These are phyloP conservation scores for Symmetrospora coprosmae DNA, from an alignment of 768 basidiomycete genomes.

Conservation along the genomic window DNA sequence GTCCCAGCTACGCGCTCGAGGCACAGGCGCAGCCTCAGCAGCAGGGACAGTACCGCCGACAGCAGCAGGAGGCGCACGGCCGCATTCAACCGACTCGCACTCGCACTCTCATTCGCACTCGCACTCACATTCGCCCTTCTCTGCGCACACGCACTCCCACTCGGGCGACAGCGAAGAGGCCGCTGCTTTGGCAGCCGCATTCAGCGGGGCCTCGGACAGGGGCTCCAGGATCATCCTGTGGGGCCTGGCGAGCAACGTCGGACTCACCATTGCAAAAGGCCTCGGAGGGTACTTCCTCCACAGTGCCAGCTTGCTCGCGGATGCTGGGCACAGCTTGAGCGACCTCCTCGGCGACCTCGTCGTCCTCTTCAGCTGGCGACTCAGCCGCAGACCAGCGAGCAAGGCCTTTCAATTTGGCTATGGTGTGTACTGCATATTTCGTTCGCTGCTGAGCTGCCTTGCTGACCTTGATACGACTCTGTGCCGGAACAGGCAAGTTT, in stretches of 20 bases:
- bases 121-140: constrained; percentile 16
- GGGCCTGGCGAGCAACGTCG: constrained; percentile 69
- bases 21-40: neutral
- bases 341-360: constrained; percentile 84
- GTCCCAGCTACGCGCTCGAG: neutral
- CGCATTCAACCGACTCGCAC: constrained; percentile 9
- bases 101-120: constrained; percentile 23
- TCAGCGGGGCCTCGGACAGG: constrained; percentile 44
- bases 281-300: constrained; percentile 58
- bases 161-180: constrained; percentile 50
- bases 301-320: neutral
- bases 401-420: constrained; percentile 56
- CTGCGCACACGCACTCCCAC: constrained; percentile 47
- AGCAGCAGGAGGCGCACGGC: neutral
- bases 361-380: constrained; percentile 71
- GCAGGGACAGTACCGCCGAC: neutral
- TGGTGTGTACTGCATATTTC: constrained; percentile 6
- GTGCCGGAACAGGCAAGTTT: constrained; percentile 67
- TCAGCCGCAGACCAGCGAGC: constrained; percentile 68
- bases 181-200: constrained; percentile 53
- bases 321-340: constrained; percentile 54
- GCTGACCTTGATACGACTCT: neutral
- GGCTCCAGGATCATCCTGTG: constrained; percentile 72
- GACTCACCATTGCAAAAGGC: constrained; percentile 69
- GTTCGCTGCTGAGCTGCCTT: neutral